Conservation (phyloP, 148 eudicot genomes). For the Dysphania ambrosioides region DNA sequence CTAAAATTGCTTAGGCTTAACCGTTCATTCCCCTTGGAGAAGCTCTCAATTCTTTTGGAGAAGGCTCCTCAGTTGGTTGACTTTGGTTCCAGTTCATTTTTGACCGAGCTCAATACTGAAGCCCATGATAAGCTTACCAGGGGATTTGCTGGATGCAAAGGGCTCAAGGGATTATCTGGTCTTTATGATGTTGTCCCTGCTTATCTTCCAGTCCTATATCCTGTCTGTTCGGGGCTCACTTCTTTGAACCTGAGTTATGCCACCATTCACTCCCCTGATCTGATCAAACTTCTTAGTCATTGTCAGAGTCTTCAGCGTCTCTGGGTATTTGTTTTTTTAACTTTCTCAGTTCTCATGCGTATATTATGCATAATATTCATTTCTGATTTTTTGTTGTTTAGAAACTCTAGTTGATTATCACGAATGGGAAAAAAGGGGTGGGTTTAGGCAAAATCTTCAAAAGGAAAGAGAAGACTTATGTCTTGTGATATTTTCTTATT, state of each 20-base stretch:
- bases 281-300: conserved; percentile 55
- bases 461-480: neutral
- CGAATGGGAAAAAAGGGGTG: neutral
- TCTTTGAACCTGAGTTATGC: conserved; percentile 87
- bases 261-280: conserved; percentile 66
- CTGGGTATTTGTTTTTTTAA: conserved; percentile 56
- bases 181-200: conserved; percentile 82
- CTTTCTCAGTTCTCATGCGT: neutral
- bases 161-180: conserved; percentile 71
- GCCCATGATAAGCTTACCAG: conserved; percentile 45
- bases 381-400: neutral
- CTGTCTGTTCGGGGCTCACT: conserved; percentile 71
- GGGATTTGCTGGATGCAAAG: conserved; percentile 67
- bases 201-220: conserved; percentile 69
- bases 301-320: conserved; percentile 75
- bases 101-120: conserved; percentile 65
- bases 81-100: conserved; percentile 73
- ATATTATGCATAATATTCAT: neutral
- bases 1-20: conserved; percentile 73
- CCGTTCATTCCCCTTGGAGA: conserved; percentile 77
- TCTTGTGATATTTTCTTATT: neutral
- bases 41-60: conserved; percentile 51
- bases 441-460: neutral
- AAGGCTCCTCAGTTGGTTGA: conserved; percentile 78
- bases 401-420: neutral